phyloP scores from a whole-genome alignment of 208 protist genomes.

The Spongospora subterranea region DNA sequence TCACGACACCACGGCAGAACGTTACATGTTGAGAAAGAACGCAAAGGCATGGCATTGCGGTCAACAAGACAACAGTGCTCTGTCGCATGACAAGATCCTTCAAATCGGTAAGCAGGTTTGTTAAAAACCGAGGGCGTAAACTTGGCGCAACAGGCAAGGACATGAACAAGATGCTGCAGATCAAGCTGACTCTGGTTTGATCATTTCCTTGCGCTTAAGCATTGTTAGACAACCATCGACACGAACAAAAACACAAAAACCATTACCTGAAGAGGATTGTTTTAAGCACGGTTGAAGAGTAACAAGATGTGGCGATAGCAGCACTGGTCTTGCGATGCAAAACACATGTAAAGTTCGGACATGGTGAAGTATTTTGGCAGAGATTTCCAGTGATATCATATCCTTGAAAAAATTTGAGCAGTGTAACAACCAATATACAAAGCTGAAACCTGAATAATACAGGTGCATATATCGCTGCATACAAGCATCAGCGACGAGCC shows the following conservation, averaged over 20 bases:
- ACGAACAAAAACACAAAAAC: not conserved
- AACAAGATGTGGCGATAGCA: not conserved
- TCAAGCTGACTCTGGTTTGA: not conserved
- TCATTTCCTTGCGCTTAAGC: constrained; percentile 6
- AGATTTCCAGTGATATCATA: not conserved
- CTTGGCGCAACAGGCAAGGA: not conserved
- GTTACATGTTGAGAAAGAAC: not conserved
- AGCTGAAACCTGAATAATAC: constrained; percentile 10
- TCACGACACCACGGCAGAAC: not conserved
- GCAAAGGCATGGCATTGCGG: not conserved
- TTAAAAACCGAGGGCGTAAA: not conserved
- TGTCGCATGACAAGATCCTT: not conserved
- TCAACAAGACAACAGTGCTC: not conserved
- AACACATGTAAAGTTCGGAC: constrained; percentile 45
- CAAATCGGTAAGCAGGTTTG: not conserved
- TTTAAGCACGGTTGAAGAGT: constrained; percentile 8
- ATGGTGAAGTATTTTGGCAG: not conserved
- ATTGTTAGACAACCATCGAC: not conserved
- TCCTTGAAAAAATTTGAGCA: not conserved
- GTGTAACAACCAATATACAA: not conserved
- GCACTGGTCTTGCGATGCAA: not conserved
- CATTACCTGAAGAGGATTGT: not conserved
- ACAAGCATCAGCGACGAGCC: too few species aligned
- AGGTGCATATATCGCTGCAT: constrained; percentile 16
- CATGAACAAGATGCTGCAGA: constrained; percentile 16